Conservation (phyloP, 495 filamentous ascomycete species). For the Mytilinidion resinicola region DNA sequence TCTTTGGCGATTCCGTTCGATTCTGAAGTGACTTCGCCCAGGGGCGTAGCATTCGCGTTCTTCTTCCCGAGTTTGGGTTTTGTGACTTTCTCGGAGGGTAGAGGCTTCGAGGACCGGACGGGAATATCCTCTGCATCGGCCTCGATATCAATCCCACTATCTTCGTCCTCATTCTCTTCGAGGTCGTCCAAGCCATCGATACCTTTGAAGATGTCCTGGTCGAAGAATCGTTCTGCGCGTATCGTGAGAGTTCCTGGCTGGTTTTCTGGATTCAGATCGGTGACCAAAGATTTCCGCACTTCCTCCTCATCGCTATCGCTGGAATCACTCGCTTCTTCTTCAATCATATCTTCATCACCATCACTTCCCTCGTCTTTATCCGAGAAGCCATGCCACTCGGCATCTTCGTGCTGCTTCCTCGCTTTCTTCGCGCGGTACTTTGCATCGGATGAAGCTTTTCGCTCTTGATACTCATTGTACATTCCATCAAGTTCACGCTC, state of each 20-base stretch:
- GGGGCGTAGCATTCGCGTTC: not conserved
- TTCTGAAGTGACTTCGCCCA: not conserved
- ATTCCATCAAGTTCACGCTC: slow-evolving; percentile 78
- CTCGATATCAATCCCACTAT: slow-evolving; percentile 49
- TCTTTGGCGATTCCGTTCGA: not conserved
- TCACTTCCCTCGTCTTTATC: slow-evolving; percentile 47
- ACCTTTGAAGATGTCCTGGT: slow-evolving; percentile 87
- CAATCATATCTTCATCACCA: slow-evolving; percentile 35
- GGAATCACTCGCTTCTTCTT: slow-evolving; percentile 50
- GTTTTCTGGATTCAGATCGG: slow-evolving; percentile 44
- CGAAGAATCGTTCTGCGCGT: slow-evolving; percentile 81
- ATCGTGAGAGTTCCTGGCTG: slow-evolving; percentile 58
- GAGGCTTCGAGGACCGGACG: not conserved
- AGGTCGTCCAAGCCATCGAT: slow-evolving; percentile 54
- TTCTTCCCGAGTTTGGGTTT: not conserved
- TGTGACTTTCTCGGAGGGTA: not conserved
- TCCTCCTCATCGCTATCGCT: slow-evolving; percentile 50
- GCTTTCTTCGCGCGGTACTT: slow-evolving; percentile 86
- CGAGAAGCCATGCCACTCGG: slow-evolving; percentile 88
- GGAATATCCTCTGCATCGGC: slow-evolving; percentile 21
- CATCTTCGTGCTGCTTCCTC: slow-evolving; percentile 73
- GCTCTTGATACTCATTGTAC: slow-evolving; percentile 81
- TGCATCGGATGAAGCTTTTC: slow-evolving; percentile 67
- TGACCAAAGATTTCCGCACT: slow-evolving; percentile 38
- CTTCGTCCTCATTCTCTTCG: slow-evolving; percentile 45